Evolutionary conservation across 768 basidiomycete species (phyloP).

Genomic region (Tulasnella sp.): DNA sequence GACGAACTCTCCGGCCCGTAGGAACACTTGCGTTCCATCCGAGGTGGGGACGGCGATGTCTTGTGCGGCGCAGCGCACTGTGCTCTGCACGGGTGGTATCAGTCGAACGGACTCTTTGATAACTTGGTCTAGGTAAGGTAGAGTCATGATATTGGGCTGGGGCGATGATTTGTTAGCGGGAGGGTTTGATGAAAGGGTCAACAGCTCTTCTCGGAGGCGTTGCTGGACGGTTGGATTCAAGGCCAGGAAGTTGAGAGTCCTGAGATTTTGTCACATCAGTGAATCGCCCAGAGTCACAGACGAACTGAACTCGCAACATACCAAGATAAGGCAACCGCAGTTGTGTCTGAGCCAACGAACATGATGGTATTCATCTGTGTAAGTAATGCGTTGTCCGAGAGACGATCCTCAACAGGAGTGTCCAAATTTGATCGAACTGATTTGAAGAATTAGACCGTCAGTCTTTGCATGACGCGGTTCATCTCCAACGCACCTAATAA

Average conservation of each 20-base stretch:
- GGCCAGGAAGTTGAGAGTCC: slow-evolving; percentile 56
- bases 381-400: slow-evolving; percentile 81
- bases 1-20: slow-evolving; percentile 67
- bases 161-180: neutral
- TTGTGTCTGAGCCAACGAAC: slow-evolving; percentile 86
- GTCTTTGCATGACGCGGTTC: neutral
- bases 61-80: slow-evolving; percentile 7
- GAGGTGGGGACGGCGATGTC: slow-evolving; percentile 17
- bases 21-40: slow-evolving; percentile 65
- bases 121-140: slow-evolving; percentile 69
- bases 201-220: slow-evolving; percentile 57
- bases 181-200: slow-evolving; percentile 31
- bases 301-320: neutral
- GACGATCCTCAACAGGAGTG: slow-evolving; percentile 35
- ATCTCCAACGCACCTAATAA: slow-evolving; percentile 39
- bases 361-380: slow-evolving; percentile 83
- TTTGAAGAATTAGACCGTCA: neutral
- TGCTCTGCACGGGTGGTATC: slow-evolving; percentile 42
- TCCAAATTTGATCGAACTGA: slow-evolving; percentile 73
- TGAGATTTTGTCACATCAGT: neutral
- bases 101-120: slow-evolving; percentile 67
- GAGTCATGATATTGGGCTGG: slow-evolving; percentile 17
- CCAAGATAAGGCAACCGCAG: slow-evolving; percentile 77
- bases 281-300: no score
- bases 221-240: slow-evolving; percentile 55